A percentile compares a stretch with the other conserved stretches of the same genome.
phyloP scores from a whole-genome alignment of 768 basidiomycete species.

The Obba rivulosa region DNA sequence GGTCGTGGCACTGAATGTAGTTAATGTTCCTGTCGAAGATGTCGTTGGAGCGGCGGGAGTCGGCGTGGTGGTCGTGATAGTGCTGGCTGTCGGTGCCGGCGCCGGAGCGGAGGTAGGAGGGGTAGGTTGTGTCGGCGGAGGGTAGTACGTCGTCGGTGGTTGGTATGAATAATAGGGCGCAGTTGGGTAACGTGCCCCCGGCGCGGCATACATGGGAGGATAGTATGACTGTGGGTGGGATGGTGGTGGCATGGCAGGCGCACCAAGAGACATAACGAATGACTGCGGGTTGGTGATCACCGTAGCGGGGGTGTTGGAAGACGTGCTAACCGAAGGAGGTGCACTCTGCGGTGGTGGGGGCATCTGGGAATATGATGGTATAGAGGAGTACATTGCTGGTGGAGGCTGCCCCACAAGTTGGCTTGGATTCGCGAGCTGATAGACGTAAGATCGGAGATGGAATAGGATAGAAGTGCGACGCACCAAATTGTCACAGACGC shows the following conservation, averaged over 20 bases:
- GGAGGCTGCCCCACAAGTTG: conserved; percentile 64
- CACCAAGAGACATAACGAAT: conserved; percentile 64
- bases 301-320: conserved; percentile 29
- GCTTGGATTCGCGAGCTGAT: conserved; percentile 68
- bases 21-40: conserved; percentile 14
- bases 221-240: conserved; percentile 34
- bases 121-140: conserved; percentile 10
- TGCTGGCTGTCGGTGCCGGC: conserved; percentile 25
- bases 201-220: conserved; percentile 30
- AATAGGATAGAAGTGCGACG: conserved; percentile 5
- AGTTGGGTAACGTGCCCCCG: conserved; percentile 46
- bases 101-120: conserved; percentile 7
- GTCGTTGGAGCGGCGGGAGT: conserved; percentile 6
- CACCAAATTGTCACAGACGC: conserved; percentile 73
- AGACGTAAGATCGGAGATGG: conserved; percentile 9
- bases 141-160: conserved; percentile 17
- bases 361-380: conserved; percentile 13
- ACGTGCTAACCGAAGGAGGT: conserved; percentile 17
- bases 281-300: conserved; percentile 69
- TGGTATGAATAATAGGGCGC: conserved; percentile 59
- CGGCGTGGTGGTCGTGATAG: conserved; percentile 5
- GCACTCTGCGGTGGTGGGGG: conserved; percentile 24
- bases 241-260: conserved; percentile 36
- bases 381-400: conserved; percentile 25
- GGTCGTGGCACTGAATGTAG: conserved; percentile 21